Percentiles rank a stretch among this genome's conserved stretches.
Conservation (phyloP, 2,329 filamentous ascomycete genomes). For the Dothidotthia symphoricarpi region DNA sequence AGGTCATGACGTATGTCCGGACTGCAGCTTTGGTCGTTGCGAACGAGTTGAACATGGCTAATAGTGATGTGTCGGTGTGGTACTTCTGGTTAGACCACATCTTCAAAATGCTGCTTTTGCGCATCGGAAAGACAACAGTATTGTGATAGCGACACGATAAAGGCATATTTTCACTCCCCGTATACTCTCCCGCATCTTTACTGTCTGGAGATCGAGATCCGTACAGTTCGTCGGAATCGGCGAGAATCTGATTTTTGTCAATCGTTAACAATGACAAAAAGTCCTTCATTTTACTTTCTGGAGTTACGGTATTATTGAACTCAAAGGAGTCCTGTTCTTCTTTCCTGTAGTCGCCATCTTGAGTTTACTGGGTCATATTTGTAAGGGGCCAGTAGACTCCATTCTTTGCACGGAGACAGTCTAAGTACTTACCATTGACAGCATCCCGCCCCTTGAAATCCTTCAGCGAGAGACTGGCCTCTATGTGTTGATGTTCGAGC, state of each 20-base stretch:
- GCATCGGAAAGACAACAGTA: conserved; percentile 14
- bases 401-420: conserved; percentile 15
- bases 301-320: conserved; percentile 4
- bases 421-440: conserved; percentile 13
- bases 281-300: background rate
- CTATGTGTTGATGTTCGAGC: conserved; percentile 28
- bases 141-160: conserved; percentile 29
- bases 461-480: conserved; percentile 16
- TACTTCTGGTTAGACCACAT: background rate
- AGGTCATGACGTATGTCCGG: too few relatives aligned
- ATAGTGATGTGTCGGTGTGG: background rate
- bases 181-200: conserved; percentile 27
- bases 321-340: conserved; percentile 11
- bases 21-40: background rate
- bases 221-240: conserved; percentile 13
- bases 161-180: conserved; percentile 25
- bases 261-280: conserved; percentile 5
- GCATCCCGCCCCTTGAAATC: conserved; percentile 26
- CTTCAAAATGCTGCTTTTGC: background rate
- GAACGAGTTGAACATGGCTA: conserved; percentile 1
- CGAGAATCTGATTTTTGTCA: conserved; percentile 14
- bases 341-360: conserved; percentile 6
- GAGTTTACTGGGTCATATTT: conserved; percentile 10
- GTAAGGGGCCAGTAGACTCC: conserved; percentile 18
- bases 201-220: conserved; percentile 23